Percentiles rank a stretch among this genome's conserved stretches.
These are phyloP conservation scores for Pythium angustatum DNA, from an alignment of 352 stramenopile species.

Conservation along the genomic window DNA sequence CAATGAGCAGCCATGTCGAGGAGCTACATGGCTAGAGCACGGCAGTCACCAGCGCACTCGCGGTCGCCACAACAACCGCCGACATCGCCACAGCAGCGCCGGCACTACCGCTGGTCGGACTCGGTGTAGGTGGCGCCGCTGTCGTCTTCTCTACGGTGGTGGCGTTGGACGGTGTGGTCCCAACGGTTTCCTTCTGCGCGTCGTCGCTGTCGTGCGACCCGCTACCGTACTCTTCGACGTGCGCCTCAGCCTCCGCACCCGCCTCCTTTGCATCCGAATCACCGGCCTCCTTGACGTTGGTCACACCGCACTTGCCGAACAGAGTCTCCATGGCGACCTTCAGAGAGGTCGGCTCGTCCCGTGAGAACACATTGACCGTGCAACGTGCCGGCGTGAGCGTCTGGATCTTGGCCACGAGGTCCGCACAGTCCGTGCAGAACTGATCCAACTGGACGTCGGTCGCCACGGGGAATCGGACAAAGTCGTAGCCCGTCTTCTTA, in stretches of 20 bases:
- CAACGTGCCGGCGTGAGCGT: neutral
- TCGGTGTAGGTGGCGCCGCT: neutral
- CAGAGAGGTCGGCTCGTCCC: neutral
- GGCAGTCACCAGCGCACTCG: too few species aligned
- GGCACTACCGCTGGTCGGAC: neutral
- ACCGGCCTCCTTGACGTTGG: neutral
- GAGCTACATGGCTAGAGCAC: too few species aligned
- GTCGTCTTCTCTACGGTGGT: neutral
- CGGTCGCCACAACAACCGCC: neutral
- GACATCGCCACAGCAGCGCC: neutral
- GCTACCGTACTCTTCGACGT: slow-evolving; percentile 2
- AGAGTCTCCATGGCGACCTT: neutral
- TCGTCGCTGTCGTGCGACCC: slow-evolving; percentile 6
- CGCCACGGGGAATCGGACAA: neutral
- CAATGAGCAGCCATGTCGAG: too few species aligned
- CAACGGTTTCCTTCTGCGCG: neutral
- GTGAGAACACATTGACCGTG: neutral
- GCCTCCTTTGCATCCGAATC: too few species aligned
- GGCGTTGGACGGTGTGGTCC: too few species aligned
- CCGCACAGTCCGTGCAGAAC: slow-evolving; percentile 1
- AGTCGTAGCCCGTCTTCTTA: slow-evolving; percentile 7
- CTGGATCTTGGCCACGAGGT: slow-evolving; percentile 6
- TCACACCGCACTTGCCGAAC: slow-evolving; percentile 8
- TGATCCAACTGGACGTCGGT: neutral
- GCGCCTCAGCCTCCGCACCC: too few species aligned